Conservation (phyloP, 495 filamentous ascomycete species). For the Penicillium paradoxum region DNA sequence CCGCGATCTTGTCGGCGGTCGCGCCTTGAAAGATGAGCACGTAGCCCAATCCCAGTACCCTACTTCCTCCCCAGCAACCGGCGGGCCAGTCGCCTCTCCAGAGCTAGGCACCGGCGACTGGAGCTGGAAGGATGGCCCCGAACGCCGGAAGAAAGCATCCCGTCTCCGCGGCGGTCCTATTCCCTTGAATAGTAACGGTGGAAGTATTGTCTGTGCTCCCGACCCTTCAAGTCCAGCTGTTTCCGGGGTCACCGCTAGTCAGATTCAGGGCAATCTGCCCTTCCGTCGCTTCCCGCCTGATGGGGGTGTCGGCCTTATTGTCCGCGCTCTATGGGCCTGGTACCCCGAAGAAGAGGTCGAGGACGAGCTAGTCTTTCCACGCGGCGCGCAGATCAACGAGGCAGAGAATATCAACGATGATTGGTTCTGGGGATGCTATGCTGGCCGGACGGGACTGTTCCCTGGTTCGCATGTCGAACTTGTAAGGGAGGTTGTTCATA, state of each 20-base stretch:
- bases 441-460: constrained; percentile 68
- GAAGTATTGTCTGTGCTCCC: constrained; percentile 7
- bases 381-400: constrained; percentile 74
- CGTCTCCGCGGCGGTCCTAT: constrained; percentile 22
- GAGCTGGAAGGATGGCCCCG: constrained; percentile 48
- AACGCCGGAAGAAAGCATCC: constrained; percentile 46
- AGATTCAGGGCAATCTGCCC: constrained; percentile 4
- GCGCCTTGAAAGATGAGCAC: constrained; percentile 52
- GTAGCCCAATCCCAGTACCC: constrained; percentile 10
- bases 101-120: constrained; percentile 36
- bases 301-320: constrained; percentile 59
- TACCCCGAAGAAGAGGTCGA: constrained; percentile 56
- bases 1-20: constrained; percentile 69
- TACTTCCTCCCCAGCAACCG: constrained; percentile 14
- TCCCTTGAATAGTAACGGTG: neutral
- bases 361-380: constrained; percentile 80
- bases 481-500: constrained; percentile 32
- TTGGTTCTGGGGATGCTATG: constrained; percentile 80
- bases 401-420: constrained; percentile 79
- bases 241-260: constrained; percentile 9
- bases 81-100: constrained; percentile 18
- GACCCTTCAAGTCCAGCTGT: constrained; percentile 1
- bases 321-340: constrained; percentile 66
- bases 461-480: constrained; percentile 63
- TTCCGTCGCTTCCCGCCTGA: constrained; percentile 58